These are phyloP conservation scores for Termitomyces sp. DNA, from an alignment of 768 basidiomycete species.

Conservation along the genomic window DNA sequence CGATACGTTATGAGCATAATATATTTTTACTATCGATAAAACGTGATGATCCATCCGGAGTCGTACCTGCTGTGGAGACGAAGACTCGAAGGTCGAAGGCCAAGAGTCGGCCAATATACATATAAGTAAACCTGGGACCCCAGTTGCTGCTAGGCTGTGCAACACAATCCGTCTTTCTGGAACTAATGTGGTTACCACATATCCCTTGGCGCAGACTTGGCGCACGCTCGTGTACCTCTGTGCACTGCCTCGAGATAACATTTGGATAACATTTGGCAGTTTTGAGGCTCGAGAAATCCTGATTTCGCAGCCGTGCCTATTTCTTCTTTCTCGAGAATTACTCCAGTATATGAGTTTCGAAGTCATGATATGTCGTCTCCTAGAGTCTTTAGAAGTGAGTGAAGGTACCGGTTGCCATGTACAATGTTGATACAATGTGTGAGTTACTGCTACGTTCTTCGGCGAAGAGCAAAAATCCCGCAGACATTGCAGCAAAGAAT, in stretches of 20 bases:
- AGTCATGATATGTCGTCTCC: not conserved
- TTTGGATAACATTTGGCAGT: not conserved
- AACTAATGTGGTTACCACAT: not conserved
- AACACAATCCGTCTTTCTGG: not conserved
- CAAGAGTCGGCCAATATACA: not conserved
- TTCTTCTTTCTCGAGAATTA: not conserved
- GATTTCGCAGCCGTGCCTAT: not conserved
- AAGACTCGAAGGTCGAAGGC: not conserved
- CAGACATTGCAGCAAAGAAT: not conserved
- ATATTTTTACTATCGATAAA: conserved; percentile 4
- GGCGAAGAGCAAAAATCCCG: not conserved
- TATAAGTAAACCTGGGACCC: not conserved
- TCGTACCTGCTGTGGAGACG: not conserved
- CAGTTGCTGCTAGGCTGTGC: conserved; percentile 1
- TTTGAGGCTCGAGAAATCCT: not conserved
- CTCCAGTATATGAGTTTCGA: not conserved
- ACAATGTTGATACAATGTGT: no score
- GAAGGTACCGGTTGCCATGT: not conserved
- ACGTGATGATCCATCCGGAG: not conserved
- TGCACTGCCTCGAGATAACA: no score
- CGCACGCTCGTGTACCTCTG: not conserved
- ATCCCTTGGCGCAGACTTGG: not conserved
- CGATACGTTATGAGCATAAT: not conserved
- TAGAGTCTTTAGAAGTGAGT: not conserved
- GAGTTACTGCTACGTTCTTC: not conserved